phyloP scores from a whole-genome alignment of 805 yeast species.

The Yamadazyma ubonensis region DNA sequence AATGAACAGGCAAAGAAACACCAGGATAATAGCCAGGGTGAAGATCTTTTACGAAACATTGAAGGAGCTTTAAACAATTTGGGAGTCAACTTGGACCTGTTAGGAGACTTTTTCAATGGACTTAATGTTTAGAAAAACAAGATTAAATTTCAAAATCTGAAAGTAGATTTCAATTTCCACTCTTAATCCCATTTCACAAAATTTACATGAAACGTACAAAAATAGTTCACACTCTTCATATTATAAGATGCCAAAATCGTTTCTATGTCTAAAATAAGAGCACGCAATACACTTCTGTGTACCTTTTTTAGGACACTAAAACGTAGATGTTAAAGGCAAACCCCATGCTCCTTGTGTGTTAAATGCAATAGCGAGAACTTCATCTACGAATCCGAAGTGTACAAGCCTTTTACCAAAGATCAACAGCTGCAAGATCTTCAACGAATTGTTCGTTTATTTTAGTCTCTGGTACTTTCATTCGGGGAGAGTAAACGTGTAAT shows the following conservation, averaged over 20 bases:
- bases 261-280: slow-evolving; percentile 14
- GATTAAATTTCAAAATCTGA: neutral
- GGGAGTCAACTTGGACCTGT: slow-evolving; percentile 4
- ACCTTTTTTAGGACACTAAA: slow-evolving; percentile 36
- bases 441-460: slow-evolving; percentile 23
- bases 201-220: no score
- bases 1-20: slow-evolving; percentile 10
- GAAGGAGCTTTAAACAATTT: slow-evolving; percentile 6
- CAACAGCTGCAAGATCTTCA: neutral
- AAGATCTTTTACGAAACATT: neutral
- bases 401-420: no score
- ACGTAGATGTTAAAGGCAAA: slow-evolving; percentile 37
- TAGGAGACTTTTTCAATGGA: slow-evolving; percentile 3
- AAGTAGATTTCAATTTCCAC: no score
- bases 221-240: neutral
- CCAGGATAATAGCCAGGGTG: neutral
- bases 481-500: slow-evolving; percentile 34
- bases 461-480: slow-evolving; percentile 63
- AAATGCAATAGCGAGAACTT: slow-evolving; percentile 23
- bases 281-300: slow-evolving; percentile 32
- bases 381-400: slow-evolving; percentile 6
- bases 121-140: neutral
- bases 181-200: no score
- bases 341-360: slow-evolving; percentile 37
- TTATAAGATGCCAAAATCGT: no score